A percentile compares a stretch with the other conserved stretches of the same genome.
phyloP scores from a whole-genome alignment of 2,329 filamentous ascomycete genomes.

The Gliomastix tumulicola region DNA sequence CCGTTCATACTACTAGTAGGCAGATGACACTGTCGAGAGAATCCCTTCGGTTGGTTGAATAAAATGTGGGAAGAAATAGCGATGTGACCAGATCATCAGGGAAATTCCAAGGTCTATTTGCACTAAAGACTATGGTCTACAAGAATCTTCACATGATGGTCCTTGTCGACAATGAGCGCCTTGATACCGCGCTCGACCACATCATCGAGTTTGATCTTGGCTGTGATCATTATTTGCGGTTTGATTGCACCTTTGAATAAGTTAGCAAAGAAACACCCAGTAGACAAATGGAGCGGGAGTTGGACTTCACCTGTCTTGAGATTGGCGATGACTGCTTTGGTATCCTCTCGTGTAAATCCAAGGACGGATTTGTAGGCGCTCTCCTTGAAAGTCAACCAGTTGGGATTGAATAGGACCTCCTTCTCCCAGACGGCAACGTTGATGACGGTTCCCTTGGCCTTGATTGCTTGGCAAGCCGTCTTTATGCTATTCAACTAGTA shows the following conservation, averaged over 20 bases:
- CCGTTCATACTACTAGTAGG: too few species aligned
- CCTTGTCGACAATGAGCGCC: slow-evolving; percentile 43
- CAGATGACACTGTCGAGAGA: too few species aligned
- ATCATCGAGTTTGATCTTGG: slow-evolving; percentile 40
- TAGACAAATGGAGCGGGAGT: too few species aligned
- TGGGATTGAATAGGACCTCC: slow-evolving; percentile 10
- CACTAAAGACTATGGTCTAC: too few species aligned
- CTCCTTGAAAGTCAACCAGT: slow-evolving; percentile 11
- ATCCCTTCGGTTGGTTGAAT: too few species aligned
- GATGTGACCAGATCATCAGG: too few species aligned
- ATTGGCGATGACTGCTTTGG: slow-evolving; percentile 14
- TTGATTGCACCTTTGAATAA: slow-evolving; percentile 19
- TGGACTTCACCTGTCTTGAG: slow-evolving; percentile 10
- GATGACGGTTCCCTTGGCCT: slow-evolving; percentile 12
- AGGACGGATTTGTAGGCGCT: slow-evolving; percentile 11
- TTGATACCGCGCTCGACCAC: slow-evolving; percentile 44
- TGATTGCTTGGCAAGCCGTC: slow-evolving; percentile 11
- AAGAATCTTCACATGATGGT: slow-evolving; percentile 49
- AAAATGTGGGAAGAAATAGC: too few species aligned
- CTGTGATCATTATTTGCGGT: slow-evolving; percentile 46
- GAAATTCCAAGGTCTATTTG: too few species aligned
- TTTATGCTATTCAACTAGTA: slow-evolving; percentile 6
- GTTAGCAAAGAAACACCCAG: not conserved
- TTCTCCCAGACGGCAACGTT: slow-evolving; percentile 18
- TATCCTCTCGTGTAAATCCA: slow-evolving; percentile 11